Evolutionary conservation across 2,329 filamentous ascomycete genomes (phyloP), one percentile per base, ranked within the genome.

Genomic region (Ophiostoma perfectum): DNA sequence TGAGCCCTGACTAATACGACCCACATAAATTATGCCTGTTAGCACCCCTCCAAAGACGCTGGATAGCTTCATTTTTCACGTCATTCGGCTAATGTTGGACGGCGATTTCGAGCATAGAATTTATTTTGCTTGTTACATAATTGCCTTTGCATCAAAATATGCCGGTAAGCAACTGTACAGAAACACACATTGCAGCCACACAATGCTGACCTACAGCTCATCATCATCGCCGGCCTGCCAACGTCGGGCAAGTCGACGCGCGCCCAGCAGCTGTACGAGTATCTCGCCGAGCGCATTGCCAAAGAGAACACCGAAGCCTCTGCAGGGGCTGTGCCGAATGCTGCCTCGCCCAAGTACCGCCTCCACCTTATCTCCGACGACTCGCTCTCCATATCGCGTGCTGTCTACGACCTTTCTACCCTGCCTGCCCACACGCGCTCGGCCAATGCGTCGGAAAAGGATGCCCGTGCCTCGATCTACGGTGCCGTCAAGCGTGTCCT

Each of bases 401-500:
- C 83, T 68, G 90, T 91, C 58, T 94, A 94, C 81, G 86, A 89
- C 74, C 82, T 89, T 55, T 86, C 76, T 2, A 77, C 78, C 27
- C 78, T 87, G 36, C 83, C 83, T 2, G 82, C 82, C 4, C 86
- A 89, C 74, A 83, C 84, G 45, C 86, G 90, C 70, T 90, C 89
- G 39, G 90, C 90, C 69, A 90, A 90, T 73, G 84, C 86, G 39
- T 84, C 88, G 1, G 91, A 96, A 76, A 96, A 96, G 77, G 90
- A 94, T 78, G 91, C 91, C 1, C 86, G 91, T 39, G 91, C 91
- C 1, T 83, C 87, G 58, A 82, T 92, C 68, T 92, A 90, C 76
- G 91, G 85, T 70, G 90, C 91, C 70, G 89, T 94, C 63, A 94
- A 94, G 81, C 84, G 91, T 60, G 84, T 88, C 65, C 82, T 96